Evolutionary conservation across 225 moss, liverwort and hornwort species (phyloP).

Genomic region (Polytrichum formosum): DNA sequence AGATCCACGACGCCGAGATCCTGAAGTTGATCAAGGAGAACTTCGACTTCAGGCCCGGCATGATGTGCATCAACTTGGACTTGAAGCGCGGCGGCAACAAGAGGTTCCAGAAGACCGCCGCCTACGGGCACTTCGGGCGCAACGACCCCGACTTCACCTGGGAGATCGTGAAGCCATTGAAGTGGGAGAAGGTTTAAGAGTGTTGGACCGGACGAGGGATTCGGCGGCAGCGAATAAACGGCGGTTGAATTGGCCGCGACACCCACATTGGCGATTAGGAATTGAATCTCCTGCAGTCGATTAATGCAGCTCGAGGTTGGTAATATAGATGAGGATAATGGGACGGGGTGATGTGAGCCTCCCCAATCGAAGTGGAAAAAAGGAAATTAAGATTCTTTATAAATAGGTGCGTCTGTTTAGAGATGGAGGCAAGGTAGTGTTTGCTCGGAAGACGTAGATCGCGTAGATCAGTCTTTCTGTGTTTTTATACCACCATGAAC

Average conservation of each 20-base stretch:
- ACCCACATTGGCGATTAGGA: background rate
- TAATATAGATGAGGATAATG: slow-evolving; percentile 2
- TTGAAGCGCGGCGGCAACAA: slow-evolving; percentile 85
- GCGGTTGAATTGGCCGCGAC: background rate
- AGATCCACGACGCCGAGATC: slow-evolving; percentile 63
- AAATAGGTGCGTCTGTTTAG: background rate
- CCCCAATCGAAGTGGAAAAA: slow-evolving; percentile 15
- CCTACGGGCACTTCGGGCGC: slow-evolving; percentile 86
- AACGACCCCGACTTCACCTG: slow-evolving; percentile 86
- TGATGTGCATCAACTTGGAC: slow-evolving; percentile 93
- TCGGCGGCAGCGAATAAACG: background rate
- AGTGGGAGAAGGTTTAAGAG: slow-evolving; percentile 56
- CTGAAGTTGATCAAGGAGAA: slow-evolving; percentile 66
- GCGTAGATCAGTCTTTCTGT: slow-evolving; percentile 8
- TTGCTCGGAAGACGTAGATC: background rate
- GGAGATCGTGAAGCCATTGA: slow-evolving; percentile 83
- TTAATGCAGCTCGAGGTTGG: background rate
- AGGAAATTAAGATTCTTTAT: slow-evolving; percentile 1
- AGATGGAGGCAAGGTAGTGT: background rate
- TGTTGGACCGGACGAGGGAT: background rate
- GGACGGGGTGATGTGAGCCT: slow-evolving; percentile 57
- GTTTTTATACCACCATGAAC: slow-evolving; percentile 27
- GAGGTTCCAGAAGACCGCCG: slow-evolving; percentile 93
- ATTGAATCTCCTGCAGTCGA: background rate
- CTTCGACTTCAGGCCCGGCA: slow-evolving; percentile 89